A percentile compares a stretch with the other conserved stretches of the same genome.
Conservation (phyloP, 2,329 filamentous ascomycete genomes). For the Ophioceras dolichostomum region DNA sequence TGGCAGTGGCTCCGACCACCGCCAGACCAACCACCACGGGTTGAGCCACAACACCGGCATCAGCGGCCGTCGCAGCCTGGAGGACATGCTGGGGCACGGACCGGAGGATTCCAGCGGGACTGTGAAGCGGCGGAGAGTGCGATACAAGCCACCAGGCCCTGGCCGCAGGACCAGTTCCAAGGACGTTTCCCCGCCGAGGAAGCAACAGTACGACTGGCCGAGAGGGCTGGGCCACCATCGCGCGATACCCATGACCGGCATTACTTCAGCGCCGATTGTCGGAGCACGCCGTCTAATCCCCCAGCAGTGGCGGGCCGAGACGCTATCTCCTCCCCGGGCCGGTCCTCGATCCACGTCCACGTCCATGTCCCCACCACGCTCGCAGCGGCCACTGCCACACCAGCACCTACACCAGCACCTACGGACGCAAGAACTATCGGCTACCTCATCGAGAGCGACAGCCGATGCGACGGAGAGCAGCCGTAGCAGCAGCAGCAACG, state of each 20-base stretch:
- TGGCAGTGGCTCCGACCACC: conserved; percentile 21
- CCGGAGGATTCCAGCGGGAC: no score
- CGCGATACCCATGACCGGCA: conserved; percentile 9
- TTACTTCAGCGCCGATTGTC: conserved; percentile 9
- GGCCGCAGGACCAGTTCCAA: conserved; percentile 4
- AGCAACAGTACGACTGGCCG: conserved; percentile 16
- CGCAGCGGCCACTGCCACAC: no score
- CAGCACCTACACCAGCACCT: not conserved
- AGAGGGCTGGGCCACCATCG: conserved; percentile 11
- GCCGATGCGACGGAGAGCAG: not conserved
- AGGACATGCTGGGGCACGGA: no score
- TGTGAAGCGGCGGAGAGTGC: not conserved
- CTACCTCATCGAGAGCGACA: no score
- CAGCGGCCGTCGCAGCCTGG: not conserved
- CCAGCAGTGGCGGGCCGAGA: conserved; percentile 5
- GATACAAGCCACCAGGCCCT: not conserved
- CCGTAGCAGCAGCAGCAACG: not conserved
- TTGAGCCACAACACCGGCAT: no score
- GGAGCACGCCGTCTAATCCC: conserved; percentile 6
- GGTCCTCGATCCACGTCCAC: conserved; percentile 15
- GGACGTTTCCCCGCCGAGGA: conserved; percentile 12
- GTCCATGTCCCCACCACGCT: conserved; percentile 16
- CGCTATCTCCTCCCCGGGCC: conserved; percentile 4
- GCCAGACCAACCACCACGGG: no score
- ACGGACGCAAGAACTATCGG: no score